Evolutionary conservation across 345 rosid genomes (phyloP).

Genomic region (Eucalyptus guilfoylei): DNA sequence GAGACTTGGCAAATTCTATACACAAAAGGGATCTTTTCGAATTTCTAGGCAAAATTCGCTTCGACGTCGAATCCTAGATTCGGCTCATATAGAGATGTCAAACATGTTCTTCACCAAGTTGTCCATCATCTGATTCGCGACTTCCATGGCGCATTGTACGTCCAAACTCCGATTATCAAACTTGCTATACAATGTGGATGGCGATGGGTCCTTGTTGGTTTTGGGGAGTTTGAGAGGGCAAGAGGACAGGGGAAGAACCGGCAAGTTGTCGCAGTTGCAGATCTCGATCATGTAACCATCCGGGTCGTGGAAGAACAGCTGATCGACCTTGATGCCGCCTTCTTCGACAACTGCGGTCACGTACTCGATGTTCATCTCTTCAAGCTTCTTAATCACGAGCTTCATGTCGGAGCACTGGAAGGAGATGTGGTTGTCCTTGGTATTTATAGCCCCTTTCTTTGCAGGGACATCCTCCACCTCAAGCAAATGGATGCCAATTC

Average conservation of each 20-base stretch:
- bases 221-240: slow-evolving; percentile 32
- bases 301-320: slow-evolving; percentile 42
- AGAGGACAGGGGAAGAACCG: slow-evolving; percentile 25
- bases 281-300: slow-evolving; percentile 32
- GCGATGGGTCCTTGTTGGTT: neutral
- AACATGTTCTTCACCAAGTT: slow-evolving; percentile 25
- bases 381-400: slow-evolving; percentile 5
- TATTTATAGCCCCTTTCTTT: slow-evolving; percentile 27
- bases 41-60: neutral
- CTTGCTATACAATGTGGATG: slow-evolving; percentile 7
- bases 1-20: neutral
- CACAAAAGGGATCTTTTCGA: neutral
- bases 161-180: neutral
- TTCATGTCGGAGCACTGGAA: slow-evolving; percentile 32
- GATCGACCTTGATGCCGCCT: slow-evolving; percentile 37
- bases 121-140: slow-evolving; percentile 42
- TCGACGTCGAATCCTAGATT: neutral
- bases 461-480: slow-evolving; percentile 4
- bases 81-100: slow-evolving; percentile 22
- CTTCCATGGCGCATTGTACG: slow-evolving; percentile 7
- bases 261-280: slow-evolving; percentile 31
- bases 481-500: slow-evolving; percentile 35
- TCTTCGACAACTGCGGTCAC: slow-evolving; percentile 29
- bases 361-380: slow-evolving; percentile 22
- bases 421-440: slow-evolving; percentile 45